Base-by-base conservation (phyloP, 163 green algal genomes). In the Chloromonas sp. region DNA sequence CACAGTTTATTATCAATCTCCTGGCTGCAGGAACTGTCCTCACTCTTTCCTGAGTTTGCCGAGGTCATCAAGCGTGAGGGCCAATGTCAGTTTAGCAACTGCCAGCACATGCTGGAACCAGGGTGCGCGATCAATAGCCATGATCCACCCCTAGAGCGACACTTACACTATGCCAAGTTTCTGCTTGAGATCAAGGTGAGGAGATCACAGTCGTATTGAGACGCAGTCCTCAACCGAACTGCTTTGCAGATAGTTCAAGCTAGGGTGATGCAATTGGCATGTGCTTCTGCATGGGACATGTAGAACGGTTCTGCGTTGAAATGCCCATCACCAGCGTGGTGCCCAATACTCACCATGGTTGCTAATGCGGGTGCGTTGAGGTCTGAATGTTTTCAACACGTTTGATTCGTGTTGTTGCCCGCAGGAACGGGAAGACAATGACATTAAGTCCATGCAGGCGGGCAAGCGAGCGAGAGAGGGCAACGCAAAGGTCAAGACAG, bases 61-160 rank as follows among this genome's bases (percentile, higher is more conserved):
- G 81, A 82, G 1, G 61, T 71, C 13, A 36, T 70, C 1, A 81
- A 86, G 62, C 81, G 36, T 8, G 1, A 36, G 81, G 66, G 81
- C 15, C 61, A 84, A 57, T 97, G 94, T 89, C 87, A 89, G 61
- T 98, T 97, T 92, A 85, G 70, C 78, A 92, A 98, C 89, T 98
- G 96, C 91, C 83, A 91, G 85, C 96, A 98, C 87, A 58, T 98
- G n/a, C 59, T 86, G 3, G 95, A 98, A 91, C 95, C 95, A 0
- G 95, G 92, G 2, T 98, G 95, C 77, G 84, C 86, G 0, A 89
- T 98, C 62, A 83, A 87, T 11, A 87, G 83, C 80, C 80, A 66
- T 58, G n/a, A 36, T 76, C 59, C 59, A 2, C 60, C 14, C 57
- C 70, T 96, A 88, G 87, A 94, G 71, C 89, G 95, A 8, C 94